Percentiles rank a stretch among this genome's conserved stretches.
Conservation (phyloP, 202 grass and related monocot genomes). For the Panicum virgatum region DNA sequence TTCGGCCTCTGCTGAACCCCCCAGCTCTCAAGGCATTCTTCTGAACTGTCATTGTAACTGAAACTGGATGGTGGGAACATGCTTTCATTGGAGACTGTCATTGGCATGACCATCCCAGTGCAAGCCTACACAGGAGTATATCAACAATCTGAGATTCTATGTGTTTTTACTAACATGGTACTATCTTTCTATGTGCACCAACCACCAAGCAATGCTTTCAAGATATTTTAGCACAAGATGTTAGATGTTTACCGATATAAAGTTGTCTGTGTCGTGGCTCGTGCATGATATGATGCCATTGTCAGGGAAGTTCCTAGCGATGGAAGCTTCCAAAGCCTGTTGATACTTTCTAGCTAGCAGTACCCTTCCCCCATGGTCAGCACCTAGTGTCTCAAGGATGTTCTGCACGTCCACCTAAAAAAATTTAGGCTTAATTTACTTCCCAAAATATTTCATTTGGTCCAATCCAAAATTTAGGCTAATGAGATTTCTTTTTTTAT, state of each 20-base stretch:
- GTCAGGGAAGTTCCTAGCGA: slow-evolving; percentile 70
- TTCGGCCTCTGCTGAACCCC: slow-evolving; percentile 67
- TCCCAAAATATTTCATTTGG: too few species aligned
- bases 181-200: not conserved
- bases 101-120: slow-evolving; percentile 97
- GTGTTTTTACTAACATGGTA: not conserved
- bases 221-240: not conserved
- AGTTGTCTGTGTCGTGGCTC: slow-evolving; percentile 84
- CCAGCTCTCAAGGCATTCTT: slow-evolving; percentile 44
- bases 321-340: slow-evolving; percentile 74
- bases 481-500: too few species aligned
- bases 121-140: slow-evolving; percentile 56
- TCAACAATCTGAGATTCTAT: not conserved
- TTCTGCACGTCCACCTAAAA: slow-evolving; percentile 92
- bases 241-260: slow-evolving; percentile 62
- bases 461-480: too few species aligned
- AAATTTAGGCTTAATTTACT: too few species aligned
- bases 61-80: slow-evolving; percentile 77
- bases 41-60: slow-evolving; percentile 54
- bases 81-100: slow-evolving; percentile 70
- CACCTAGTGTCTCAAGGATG: slow-evolving; percentile 77
- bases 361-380: slow-evolving; percentile 74
- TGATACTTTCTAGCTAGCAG: slow-evolving; percentile 77
- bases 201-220: not conserved
- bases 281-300: slow-evolving; percentile 93